phyloP scores from a whole-genome alignment of 768 basidiomycete species.

The Hortiboletus campestris region DNA sequence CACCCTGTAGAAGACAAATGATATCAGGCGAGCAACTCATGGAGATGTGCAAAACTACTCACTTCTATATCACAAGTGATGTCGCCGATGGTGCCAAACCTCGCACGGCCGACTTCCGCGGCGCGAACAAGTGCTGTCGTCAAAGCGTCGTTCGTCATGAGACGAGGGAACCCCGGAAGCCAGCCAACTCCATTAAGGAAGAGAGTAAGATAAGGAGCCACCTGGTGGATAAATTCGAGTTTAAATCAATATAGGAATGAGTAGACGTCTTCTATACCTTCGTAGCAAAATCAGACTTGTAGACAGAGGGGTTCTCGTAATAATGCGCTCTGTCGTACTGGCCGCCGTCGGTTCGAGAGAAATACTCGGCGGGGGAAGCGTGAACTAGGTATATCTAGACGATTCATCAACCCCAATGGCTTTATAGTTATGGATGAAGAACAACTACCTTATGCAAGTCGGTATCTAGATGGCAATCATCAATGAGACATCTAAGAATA shows the following conservation, averaged over 20 bases:
- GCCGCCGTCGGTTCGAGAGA: constrained; percentile 54
- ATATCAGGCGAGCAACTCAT: not conserved
- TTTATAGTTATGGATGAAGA: not conserved
- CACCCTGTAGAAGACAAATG: constrained; percentile 51
- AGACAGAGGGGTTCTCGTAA: constrained; percentile 66
- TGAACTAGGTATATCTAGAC: constrained; percentile 75
- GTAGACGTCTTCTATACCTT: constrained; percentile 43
- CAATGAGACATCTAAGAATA: not conserved
- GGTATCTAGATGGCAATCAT: constrained; percentile 39
- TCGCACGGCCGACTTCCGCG: constrained; percentile 46
- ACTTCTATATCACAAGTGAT: constrained; percentile 88
- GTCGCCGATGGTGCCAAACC: constrained; percentile 77
- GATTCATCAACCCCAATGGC: not conserved
- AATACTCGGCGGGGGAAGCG: constrained; percentile 65
- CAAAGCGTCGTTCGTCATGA: constrained; percentile 71
- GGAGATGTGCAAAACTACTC: constrained; percentile 5
- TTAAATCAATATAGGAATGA: not conserved
- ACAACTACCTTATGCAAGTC: constrained; percentile 52
- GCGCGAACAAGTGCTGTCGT: constrained; percentile 48
- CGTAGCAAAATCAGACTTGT: constrained; percentile 64
- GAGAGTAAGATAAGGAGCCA: constrained; percentile 83
- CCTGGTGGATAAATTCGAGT: constrained; percentile 37
- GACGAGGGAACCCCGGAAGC: constrained; percentile 71
- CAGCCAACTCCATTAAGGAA: constrained; percentile 88
- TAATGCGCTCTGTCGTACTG: constrained; percentile 67